Percentiles rank a stretch among this genome's conserved stretches.
phyloP scores from a whole-genome alignment of 495 filamentous ascomycete species.

The Penicillium simplicissimum region DNA sequence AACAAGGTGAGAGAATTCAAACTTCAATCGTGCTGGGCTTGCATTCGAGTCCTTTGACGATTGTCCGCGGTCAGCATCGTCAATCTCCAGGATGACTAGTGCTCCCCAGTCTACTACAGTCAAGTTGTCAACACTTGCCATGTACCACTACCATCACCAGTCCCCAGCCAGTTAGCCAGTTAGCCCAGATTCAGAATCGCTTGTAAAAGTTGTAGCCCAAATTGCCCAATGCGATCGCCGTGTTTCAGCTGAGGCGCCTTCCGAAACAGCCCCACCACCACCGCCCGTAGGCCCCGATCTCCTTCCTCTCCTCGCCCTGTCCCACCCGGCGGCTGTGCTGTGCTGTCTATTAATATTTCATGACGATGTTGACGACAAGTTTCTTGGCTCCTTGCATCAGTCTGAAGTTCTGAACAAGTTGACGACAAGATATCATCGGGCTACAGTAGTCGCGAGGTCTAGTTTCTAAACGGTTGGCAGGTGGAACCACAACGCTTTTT shows the following conservation, averaged over 20 bases:
- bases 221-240: constrained; percentile 2
- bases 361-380: constrained; percentile 7
- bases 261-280: constrained; percentile 35
- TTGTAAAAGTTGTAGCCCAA: not conserved
- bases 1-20: constrained; percentile 6
- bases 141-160: not conserved
- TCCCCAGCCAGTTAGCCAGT: not conserved
- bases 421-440: not conserved
- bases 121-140: not conserved
- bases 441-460: not conserved
- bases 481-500: constrained; percentile 11
- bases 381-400: not conserved
- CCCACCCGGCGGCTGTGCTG: constrained; percentile 26
- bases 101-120: not conserved
- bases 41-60: not conserved
- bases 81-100: not conserved
- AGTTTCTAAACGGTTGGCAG: constrained; percentile 3
- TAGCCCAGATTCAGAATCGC: not conserved
- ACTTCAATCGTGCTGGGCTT: constrained; percentile 1
- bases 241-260: constrained; percentile 36
- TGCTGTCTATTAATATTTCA: constrained; percentile 34
- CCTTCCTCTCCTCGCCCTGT: constrained; percentile 9
- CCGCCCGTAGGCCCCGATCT: constrained; percentile 25
- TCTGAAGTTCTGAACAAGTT: not conserved
- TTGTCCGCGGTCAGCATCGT: not conserved